These are phyloP conservation scores for Acanthamoeba sp. DNA, from an alignment of 208 protist genomes.

Conservation along the genomic window DNA sequence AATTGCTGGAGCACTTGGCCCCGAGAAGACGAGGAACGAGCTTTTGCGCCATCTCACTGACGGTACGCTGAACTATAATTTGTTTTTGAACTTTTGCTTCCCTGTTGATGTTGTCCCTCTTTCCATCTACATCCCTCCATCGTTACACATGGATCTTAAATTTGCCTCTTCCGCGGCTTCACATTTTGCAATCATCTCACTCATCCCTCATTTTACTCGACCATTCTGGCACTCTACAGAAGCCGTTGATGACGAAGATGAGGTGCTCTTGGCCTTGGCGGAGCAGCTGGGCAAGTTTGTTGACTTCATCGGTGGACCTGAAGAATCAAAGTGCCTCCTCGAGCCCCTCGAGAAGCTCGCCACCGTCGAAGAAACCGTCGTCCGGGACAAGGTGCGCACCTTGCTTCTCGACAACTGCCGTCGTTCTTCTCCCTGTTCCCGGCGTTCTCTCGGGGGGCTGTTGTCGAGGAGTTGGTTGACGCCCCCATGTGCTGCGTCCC, in stretches of 20 bases:
- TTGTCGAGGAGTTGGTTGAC: too few relatives aligned
- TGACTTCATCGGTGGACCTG: slow-evolving; percentile 95
- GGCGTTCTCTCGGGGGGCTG: too few relatives aligned
- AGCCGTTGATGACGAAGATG: slow-evolving; percentile 98
- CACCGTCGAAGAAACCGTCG: slow-evolving; percentile 97
- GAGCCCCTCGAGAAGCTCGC: slow-evolving; percentile 96
- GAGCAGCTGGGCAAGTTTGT: slow-evolving; percentile 98
- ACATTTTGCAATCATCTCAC: slow-evolving; percentile 4
- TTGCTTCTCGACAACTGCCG: too few relatives aligned
- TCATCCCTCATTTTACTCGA: neutral
- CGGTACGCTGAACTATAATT: slow-evolving; percentile 88
- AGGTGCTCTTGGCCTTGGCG: slow-evolving; percentile 97
- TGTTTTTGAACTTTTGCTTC: neutral
- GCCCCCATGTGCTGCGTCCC: too few relatives aligned
- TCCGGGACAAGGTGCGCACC: slow-evolving; percentile 94
- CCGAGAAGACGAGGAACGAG: slow-evolving; percentile 96
- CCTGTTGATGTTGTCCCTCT: too few relatives aligned
- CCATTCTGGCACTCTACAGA: slow-evolving; percentile 74
- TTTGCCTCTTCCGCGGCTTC: neutral
- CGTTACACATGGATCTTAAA: neutral
- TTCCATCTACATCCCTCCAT: neutral
- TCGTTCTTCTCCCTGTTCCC: too few relatives aligned
- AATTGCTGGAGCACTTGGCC: slow-evolving; percentile 97
- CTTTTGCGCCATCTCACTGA: slow-evolving; percentile 97
- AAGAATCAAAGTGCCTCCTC: slow-evolving; percentile 94